These are phyloP conservation scores for Pythium brassicae DNA, from an alignment of 352 stramenopile genomes.

Conservation along the genomic window DNA sequence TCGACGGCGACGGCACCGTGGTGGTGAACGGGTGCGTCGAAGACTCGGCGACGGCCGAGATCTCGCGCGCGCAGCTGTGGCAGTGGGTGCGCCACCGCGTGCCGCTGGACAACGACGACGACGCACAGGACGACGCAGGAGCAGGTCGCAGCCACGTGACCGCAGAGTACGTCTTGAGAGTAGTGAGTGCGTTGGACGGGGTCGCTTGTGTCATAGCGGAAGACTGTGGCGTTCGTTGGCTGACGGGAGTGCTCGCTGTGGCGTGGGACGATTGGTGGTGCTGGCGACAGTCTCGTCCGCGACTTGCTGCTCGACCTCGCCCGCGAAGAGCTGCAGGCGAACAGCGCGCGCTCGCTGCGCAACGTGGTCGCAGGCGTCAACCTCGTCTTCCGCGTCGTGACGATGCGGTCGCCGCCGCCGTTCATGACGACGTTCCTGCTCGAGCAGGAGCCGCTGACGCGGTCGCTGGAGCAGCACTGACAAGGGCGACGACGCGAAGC, in stretches of 20 bases:
- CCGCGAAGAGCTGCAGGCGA: conserved; percentile 20
- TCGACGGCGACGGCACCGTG: conserved; percentile 86
- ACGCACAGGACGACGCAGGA: neutral
- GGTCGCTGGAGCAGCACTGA: conserved; percentile 21
- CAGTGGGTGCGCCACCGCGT: conserved; percentile 70
- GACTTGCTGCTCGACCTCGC: conserved; percentile 37
- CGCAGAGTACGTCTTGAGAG: conserved; percentile 24
- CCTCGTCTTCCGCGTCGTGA: conserved; percentile 57
- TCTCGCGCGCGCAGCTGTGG: conserved; percentile 92
- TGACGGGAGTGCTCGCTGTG: conserved; percentile 1
- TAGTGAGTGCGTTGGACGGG: neutral
- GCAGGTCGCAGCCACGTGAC: conserved; percentile 19
- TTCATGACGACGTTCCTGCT: conserved; percentile 75
- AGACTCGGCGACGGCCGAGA: conserved; percentile 93
- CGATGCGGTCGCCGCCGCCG: conserved; percentile 42
- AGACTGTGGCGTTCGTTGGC: too few species aligned
- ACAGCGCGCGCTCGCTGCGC: conserved; percentile 16
- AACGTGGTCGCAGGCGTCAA: conserved; percentile 45
- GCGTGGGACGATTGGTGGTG: neutral
- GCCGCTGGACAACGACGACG: conserved; percentile 20
- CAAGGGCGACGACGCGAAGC: too few species aligned
- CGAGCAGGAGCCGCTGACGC: conserved; percentile 49
- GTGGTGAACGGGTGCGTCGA: conserved; percentile 92
- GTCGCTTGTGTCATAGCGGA: too few species aligned
- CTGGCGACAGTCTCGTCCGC: conserved; percentile 32